A percentile compares a stretch with the other conserved stretches of the same genome.
phyloP scores from a whole-genome alignment of 1,139 yeast species.

The Debaryomyces udenii region DNA sequence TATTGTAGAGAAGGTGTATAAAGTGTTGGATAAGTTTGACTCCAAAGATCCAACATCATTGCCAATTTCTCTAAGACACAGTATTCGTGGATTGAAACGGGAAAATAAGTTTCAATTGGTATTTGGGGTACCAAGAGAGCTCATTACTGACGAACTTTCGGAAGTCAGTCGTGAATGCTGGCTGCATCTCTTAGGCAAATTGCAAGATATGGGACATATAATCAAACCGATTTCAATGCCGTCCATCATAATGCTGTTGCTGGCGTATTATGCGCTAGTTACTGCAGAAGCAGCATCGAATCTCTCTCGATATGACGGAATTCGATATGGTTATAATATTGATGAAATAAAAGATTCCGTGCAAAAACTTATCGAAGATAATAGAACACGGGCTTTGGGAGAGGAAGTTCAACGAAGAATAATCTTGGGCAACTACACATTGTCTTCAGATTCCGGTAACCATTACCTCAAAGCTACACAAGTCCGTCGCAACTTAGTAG shows the following conservation, averaged over 20 bases:
- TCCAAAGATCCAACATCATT: slow-evolving; percentile 80
- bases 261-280: slow-evolving; percentile 83
- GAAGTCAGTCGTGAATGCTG: slow-evolving; percentile 50
- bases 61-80: slow-evolving; percentile 35
- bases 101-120: slow-evolving; percentile 27
- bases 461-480: slow-evolving; percentile 78
- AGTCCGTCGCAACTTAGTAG: slow-evolving; percentile 59
- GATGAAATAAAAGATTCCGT: slow-evolving; percentile 32
- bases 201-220: slow-evolving; percentile 56
- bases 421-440: slow-evolving; percentile 80
- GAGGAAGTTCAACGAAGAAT: slow-evolving; percentile 82
- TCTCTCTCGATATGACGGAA: slow-evolving; percentile 85
- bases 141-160: slow-evolving; percentile 59
- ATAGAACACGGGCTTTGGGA: slow-evolving; percentile 73
- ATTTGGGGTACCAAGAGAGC: slow-evolving; percentile 76
- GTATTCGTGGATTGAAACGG: slow-evolving; percentile 19
- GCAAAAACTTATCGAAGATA: slow-evolving; percentile 51
- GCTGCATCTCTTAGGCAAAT: slow-evolving; percentile 41
- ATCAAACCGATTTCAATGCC: slow-evolving; percentile 71
- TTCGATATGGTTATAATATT: slow-evolving; percentile 66
- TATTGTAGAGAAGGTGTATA: slow-evolving; percentile 51
- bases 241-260: slow-evolving; percentile 65
- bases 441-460: slow-evolving; percentile 76
- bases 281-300: slow-evolving; percentile 96
- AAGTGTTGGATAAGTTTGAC: slow-evolving; percentile 62